These are phyloP conservation scores for Wilhelminamyces savonicus DNA, from an alignment of 805 yeast species.

Conservation along the genomic window DNA sequence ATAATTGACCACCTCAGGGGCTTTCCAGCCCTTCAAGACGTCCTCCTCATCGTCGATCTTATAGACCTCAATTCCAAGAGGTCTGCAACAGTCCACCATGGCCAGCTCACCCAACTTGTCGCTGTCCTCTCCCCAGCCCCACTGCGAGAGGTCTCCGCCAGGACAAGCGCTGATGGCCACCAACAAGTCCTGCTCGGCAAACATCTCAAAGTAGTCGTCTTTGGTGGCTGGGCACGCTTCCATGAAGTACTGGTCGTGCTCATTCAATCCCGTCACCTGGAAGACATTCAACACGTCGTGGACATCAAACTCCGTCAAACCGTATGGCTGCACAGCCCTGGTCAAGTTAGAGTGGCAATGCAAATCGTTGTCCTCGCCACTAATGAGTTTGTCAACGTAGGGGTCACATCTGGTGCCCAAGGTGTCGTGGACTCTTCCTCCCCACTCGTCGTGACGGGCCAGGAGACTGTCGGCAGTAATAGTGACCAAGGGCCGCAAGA, in stretches of 20 bases:
- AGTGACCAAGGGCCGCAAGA: slow-evolving; percentile 56
- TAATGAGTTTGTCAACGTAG: slow-evolving; percentile 55
- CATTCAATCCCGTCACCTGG: slow-evolving; percentile 63
- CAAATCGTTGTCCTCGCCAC: slow-evolving; percentile 60
- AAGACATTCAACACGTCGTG: slow-evolving; percentile 67
- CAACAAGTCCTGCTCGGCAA: slow-evolving; percentile 59
- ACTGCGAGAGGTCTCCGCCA: slow-evolving; percentile 60
- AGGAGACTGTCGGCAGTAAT: slow-evolving; percentile 54
- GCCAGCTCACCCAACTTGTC: slow-evolving; percentile 37
- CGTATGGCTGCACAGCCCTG: slow-evolving; percentile 53
- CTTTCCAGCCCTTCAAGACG: slow-evolving; percentile 44
- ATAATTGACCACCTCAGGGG: slow-evolving; percentile 46
- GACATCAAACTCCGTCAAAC: slow-evolving; percentile 59
- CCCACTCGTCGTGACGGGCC: slow-evolving; percentile 57
- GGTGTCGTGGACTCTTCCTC: slow-evolving; percentile 60
- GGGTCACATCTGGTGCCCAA: slow-evolving; percentile 69
- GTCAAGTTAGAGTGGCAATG: slow-evolving; percentile 64
- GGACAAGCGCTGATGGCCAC: slow-evolving; percentile 66
- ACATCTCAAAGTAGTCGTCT: slow-evolving; percentile 58
- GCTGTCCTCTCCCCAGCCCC: slow-evolving; percentile 67
- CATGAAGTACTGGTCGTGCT: slow-evolving; percentile 63
- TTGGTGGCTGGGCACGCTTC: slow-evolving; percentile 59
- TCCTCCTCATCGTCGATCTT: slow-evolving; percentile 38
- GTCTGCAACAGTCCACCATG: slow-evolving; percentile 59
- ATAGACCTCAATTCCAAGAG: slow-evolving; percentile 58